Evolutionary conservation across 352 stramenopile genomes (phyloP), one percentile per base, ranked within the genome.

Genomic region (Phytophthora sp.): DNA sequence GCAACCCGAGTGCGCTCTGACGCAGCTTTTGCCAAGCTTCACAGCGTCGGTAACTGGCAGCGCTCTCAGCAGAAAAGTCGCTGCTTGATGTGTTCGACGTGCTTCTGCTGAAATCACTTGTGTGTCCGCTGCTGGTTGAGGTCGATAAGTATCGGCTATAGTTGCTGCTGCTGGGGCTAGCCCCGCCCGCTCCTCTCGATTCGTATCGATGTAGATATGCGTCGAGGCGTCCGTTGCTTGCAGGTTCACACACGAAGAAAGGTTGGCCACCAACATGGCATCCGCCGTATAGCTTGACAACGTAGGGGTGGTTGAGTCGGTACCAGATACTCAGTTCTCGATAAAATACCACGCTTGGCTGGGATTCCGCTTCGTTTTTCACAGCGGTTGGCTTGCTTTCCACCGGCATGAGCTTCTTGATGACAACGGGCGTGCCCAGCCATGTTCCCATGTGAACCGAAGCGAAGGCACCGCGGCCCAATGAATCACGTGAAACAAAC

Each of bases 201-300:
- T 66, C 65, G 13, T 34, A 48, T 10, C 38, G 66, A 41, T 64
- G 52, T 18, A 77, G 61, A 49, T 72, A 78, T 8, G 31, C 49
- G 24, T 71, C 55, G 0, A 72, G 46, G 3, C 49, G 63, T 30
- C 69, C 69, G 12, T 70, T 66, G 28, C 46, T 66, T 5, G 69
- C 69, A 12, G 30, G 55, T 32, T 77, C 68, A 34, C 63, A 77
- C 21, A 77, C 54, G 54, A 77, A 77, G 68, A 74, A 77, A 20
- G 69, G 69, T 27, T 70, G 43, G 0, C 59, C 69, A 12, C 69
- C 69, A 17, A 77, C 64, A 13, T 77, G 65, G 15, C 66, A 75
- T 0, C 65, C 69, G 18, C 69, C 69, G 48, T 66, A 77, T 2
- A 77, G 65, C 32, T 74, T 66, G 20, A 77, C 58, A 28, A 77